Evolutionary conservation across 176 grass and related monocot species (phyloP), one percentile per base, ranked within the genome.

Genomic region (Hordeum marinum): DNA sequence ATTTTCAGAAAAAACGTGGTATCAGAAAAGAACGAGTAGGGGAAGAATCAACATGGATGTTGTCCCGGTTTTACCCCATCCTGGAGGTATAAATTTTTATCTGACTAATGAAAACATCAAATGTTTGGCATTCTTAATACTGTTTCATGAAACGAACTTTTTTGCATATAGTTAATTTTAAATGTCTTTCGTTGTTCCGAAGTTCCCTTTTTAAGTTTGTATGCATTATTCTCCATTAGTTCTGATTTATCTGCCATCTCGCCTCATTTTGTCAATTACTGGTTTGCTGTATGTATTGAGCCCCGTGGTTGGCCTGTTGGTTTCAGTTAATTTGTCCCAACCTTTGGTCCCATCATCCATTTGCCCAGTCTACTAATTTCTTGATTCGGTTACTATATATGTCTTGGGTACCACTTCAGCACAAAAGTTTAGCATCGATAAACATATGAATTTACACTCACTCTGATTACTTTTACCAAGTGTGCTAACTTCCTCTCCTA

Each of bases 21-120:
- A 43, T 89, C 48, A 92, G 92, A 66, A 92, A 97, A 87, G 92
- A 97, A 39, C 84, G 89, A 61, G 84, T 70, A 23, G 81, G 85
- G 35, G 92, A 97, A 74, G 90, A 89, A 59, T 89, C 88, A 77
- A 87, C 87, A 63, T 94, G 92, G 94, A 86, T 79, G 61, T 74
- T 92, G 10, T 97, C 92, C 63, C 76, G 86, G 25, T 97, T 97
- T 97, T 94, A 97, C 89, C 94, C 92, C 75, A 39, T 97, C 62
- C 87, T 97, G 29, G 94, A 94, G 94, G 94, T 97, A 70, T 18
- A 67, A 66, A 41, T 20, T 50, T 85, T 8, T 76, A 7, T 81
- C 8, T 75, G 9, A 45, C 80, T 43, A 74, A 66, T 63, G 3
- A 6, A 65, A 26, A n/a, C 42, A 31, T 18, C 4, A 82, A 34